Evolutionary conservation across 805 yeast genomes (phyloP), one percentile per base, ranked within the genome.

Genomic region (Kodamaea leandrae): DNA sequence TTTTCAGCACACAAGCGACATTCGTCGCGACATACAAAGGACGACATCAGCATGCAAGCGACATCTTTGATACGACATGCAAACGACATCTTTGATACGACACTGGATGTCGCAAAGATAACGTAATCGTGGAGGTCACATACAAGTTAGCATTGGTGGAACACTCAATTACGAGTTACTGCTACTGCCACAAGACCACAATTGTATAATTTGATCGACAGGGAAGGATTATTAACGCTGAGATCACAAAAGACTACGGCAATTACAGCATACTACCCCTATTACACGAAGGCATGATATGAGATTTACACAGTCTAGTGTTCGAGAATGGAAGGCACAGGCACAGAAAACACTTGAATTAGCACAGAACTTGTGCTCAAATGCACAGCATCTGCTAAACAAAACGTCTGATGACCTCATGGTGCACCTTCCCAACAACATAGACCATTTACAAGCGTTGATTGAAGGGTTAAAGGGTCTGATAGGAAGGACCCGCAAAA

Each of bases 281-380:
- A n/a, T n/a, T n/a, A n/a, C n/a, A n/a, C n/a, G n/a, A n/a, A n/a
- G n/a, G n/a, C 6, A 26, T 23, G 36, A 25, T 14, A 40, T 40
- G 39, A 34, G 23, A 21, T 40, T 27, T 15, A 17, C 36, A 14
- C 32, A 29, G 28, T 14, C 35, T 10, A 28, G 29, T n/a, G 43
- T 40, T n/a, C 39, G 32, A 8, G 33, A 30, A 10, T 68, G 72
- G 71, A 52, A 58, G 4, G 52, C 45, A 2, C 57, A 63, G 26
- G 70, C 69, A 2, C 52, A 49, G 29, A 25, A 24, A 13, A 61
- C 61, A 9, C 57, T 58, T 12, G 58, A 51, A 36, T 36, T 45
- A 27, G 73, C 72, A 6, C 61, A 58, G 35, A 50, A 50, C 15
- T 39, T 60, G 25, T 67, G 72, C 37, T 44, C 66, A 2, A 51